These are phyloP conservation scores for Rhododendron ferrugineum DNA, from an alignment of 148 eudicot species.

Conservation along the genomic window DNA sequence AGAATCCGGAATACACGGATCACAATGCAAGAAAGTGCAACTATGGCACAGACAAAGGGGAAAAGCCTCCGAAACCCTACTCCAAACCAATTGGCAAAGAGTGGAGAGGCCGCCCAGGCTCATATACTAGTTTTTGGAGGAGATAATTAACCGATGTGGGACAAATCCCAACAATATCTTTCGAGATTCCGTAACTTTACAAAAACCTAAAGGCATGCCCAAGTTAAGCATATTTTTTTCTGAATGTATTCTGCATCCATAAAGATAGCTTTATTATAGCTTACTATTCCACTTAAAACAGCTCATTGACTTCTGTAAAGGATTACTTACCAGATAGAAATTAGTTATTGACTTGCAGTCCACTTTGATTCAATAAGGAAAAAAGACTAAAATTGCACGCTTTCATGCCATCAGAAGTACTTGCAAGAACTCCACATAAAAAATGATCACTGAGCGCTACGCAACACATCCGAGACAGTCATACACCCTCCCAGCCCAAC, in stretches of 20 bases:
- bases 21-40: no score
- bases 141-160: no score
- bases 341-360: neutral
- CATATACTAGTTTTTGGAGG: no score
- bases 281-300: neutral
- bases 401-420: neutral
- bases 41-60: no score
- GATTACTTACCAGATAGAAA: neutral
- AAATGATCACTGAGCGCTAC: neutral
- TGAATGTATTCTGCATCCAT: neutral
- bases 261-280: neutral
- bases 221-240: constrained; percentile 7
- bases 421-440: neutral
- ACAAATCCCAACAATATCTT: no score
- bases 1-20: no score
- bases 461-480: neutral
- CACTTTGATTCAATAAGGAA: neutral
- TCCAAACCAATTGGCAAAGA: no score
- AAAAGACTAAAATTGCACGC: neutral
- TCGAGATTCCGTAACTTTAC: neutral
- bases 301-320: neutral
- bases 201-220: neutral
- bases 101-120: no score
- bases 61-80: no score
- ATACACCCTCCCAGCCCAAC: neutral